A percentile compares a stretch with the other conserved stretches of the same genome.
phyloP scores from a whole-genome alignment of 345 rosid species.

The Ricinus communis region DNA sequence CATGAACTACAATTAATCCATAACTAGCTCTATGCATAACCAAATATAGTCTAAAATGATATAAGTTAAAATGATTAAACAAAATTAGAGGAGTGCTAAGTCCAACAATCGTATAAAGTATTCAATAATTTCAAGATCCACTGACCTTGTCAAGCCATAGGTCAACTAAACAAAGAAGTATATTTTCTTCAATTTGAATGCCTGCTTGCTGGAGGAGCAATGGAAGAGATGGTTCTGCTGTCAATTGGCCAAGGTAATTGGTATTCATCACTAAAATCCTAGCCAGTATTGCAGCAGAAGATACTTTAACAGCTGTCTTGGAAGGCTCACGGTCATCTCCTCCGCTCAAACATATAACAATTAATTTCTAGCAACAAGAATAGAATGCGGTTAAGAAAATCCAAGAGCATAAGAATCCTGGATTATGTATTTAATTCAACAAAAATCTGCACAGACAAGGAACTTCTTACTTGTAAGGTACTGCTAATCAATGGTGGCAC shows the following conservation, averaged over 20 bases:
- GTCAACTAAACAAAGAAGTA: constrained; percentile 85
- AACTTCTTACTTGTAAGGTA: constrained; percentile 64
- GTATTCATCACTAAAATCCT: constrained; percentile 96
- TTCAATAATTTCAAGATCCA: constrained; percentile 10
- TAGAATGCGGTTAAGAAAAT: constrained; percentile 6
- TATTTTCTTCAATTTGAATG: constrained; percentile 56
- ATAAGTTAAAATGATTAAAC: too few relatives aligned
- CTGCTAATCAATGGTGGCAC: constrained; percentile 81
- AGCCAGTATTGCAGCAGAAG: constrained; percentile 84
- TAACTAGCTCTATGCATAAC: background rate
- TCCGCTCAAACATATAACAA: constrained; percentile 80
- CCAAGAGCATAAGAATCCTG: background rate
- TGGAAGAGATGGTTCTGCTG: constrained; percentile 78
- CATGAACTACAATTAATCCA: background rate
- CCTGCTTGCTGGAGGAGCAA: constrained; percentile 76
- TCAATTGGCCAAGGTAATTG: constrained; percentile 78
- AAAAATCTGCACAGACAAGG: constrained; percentile 20
- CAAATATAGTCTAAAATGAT: background rate
- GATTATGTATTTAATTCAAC: constrained; percentile 10
- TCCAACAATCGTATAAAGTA: background rate
- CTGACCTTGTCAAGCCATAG: constrained; percentile 97
- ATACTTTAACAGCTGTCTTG: constrained; percentile 77
- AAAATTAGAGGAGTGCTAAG: background rate
- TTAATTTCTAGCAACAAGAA: constrained; percentile 59
- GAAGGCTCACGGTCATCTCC: constrained; percentile 83